These are phyloP conservation scores for Thermomucor indicae-seudaticae DNA, from an alignment of 371 early-diverging fungal genomes.

Conservation along the genomic window DNA sequence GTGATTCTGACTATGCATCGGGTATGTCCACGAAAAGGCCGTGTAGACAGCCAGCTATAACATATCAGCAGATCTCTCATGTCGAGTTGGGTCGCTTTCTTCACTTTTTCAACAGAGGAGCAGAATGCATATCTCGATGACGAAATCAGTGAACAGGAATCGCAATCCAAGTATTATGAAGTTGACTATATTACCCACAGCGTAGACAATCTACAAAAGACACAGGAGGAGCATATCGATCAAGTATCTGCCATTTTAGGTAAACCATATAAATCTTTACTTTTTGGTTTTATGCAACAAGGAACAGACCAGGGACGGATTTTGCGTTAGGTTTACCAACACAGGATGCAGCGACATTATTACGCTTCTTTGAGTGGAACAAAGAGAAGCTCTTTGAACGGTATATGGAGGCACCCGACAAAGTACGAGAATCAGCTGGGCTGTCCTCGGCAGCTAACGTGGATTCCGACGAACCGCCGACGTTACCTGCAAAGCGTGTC, in stretches of 20 bases:
- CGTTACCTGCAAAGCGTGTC: constrained; percentile 6
- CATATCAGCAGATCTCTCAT: no score
- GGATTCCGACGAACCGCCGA: background rate
- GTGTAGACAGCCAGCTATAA: no score
- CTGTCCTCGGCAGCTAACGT: constrained; percentile 5
- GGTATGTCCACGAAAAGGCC: no score
- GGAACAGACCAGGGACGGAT: background rate
- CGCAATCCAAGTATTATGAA: constrained; percentile 13
- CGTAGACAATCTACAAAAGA: constrained; percentile 7
- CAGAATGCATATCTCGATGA: constrained; percentile 14
- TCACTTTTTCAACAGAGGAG: constrained; percentile 12
- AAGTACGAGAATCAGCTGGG: constrained; percentile 63
- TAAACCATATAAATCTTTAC: background rate
- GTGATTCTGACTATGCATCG: constrained; percentile 5
- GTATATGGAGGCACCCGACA: constrained; percentile 71
- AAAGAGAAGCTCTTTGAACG: constrained; percentile 82
- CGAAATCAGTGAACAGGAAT: no score
- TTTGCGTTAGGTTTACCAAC: constrained; percentile 43
- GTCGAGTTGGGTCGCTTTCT: no score
- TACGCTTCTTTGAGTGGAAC: constrained; percentile 81
- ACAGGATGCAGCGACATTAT: constrained; percentile 57
- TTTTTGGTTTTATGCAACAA: background rate
- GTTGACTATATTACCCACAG: constrained; percentile 17
- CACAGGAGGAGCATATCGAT: constrained; percentile 13
- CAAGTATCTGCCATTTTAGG: constrained; percentile 18